Conservation (phyloP, 306 rosid genomes). For the Medicago lupulina region DNA sequence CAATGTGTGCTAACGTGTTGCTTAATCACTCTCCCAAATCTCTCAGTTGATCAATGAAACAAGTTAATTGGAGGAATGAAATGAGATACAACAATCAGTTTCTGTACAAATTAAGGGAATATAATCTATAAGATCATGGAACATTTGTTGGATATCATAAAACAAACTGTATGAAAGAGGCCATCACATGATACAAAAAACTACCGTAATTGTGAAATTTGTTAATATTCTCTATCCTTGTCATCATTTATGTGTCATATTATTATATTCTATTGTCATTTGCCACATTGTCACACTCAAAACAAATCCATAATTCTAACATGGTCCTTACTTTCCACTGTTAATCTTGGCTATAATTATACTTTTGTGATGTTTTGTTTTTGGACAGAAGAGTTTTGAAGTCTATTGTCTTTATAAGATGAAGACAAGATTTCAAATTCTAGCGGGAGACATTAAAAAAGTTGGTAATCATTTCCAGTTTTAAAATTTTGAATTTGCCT, state of each 20-base stretch:
- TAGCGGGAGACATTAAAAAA: neutral
- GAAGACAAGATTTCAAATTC: constrained; percentile 14
- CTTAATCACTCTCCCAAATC: neutral
- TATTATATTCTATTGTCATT: neutral
- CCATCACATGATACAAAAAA: neutral
- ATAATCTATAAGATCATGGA: neutral
- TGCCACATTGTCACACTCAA: neutral
- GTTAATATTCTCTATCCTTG: constrained; percentile 22
- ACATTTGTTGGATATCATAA: neutral
- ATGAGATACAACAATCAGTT: constrained; percentile 4
- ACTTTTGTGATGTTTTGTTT: neutral
- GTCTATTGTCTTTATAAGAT: constrained; percentile 8
- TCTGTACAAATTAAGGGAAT: constrained; percentile 11
- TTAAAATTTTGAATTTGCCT: neutral
- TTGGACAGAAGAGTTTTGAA: neutral
- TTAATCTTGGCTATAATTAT: neutral
- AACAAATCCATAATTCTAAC: neutral
- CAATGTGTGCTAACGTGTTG: neutral
- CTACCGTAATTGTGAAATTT: constrained; percentile 2
- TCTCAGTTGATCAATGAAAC: neutral
- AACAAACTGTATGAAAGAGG: neutral
- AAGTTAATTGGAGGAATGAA: neutral
- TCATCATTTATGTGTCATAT: neutral
- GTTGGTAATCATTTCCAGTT: neutral
- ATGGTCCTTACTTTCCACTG: neutral